These are phyloP conservation scores for Tuber melanosporum DNA, from an alignment of 495 filamentous ascomycete species.

Conservation along the genomic window DNA sequence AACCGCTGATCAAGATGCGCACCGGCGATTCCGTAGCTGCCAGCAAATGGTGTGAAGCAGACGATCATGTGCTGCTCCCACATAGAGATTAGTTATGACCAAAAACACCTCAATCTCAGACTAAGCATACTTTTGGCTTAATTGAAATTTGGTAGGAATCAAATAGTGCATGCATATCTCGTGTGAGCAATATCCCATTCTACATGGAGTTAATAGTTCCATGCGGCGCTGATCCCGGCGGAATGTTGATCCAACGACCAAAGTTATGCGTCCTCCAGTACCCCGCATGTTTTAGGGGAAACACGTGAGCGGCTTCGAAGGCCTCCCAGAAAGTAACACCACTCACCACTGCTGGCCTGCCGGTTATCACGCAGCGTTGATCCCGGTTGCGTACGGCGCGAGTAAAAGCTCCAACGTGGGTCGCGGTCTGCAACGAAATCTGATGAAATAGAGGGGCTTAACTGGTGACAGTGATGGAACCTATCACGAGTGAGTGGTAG, in stretches of 20 bases:
- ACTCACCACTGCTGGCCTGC: constrained; percentile 21
- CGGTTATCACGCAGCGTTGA: constrained; percentile 42
- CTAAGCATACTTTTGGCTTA: constrained; percentile 14
- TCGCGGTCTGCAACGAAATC: constrained; percentile 29
- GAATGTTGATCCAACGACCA: constrained; percentile 41
- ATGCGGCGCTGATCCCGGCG: constrained; percentile 7
- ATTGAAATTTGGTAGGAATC: constrained; percentile 39
- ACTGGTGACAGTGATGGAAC: constrained; percentile 34
- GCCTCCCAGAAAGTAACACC: constrained; percentile 17
- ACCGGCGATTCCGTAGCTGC: constrained; percentile 38
- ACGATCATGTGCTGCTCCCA: constrained; percentile 42
- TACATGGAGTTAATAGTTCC: constrained; percentile 43
- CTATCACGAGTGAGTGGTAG: constrained; percentile 26
- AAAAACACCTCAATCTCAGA: neutral
- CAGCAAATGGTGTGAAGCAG: constrained; percentile 37
- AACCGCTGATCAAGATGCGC: constrained; percentile 43
- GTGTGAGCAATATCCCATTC: constrained; percentile 43
- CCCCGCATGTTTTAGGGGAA: constrained; percentile 41
- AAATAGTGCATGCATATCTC: constrained; percentile 41
- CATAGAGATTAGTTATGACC: constrained; percentile 9
- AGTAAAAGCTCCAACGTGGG: constrained; percentile 37
- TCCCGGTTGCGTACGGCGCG: constrained; percentile 39
- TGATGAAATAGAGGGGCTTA: constrained; percentile 37
- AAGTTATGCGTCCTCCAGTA: constrained; percentile 40
- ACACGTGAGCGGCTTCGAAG: constrained; percentile 44